Conservation (phyloP, 345 rosid genomes). For the Linum tenue region DNA sequence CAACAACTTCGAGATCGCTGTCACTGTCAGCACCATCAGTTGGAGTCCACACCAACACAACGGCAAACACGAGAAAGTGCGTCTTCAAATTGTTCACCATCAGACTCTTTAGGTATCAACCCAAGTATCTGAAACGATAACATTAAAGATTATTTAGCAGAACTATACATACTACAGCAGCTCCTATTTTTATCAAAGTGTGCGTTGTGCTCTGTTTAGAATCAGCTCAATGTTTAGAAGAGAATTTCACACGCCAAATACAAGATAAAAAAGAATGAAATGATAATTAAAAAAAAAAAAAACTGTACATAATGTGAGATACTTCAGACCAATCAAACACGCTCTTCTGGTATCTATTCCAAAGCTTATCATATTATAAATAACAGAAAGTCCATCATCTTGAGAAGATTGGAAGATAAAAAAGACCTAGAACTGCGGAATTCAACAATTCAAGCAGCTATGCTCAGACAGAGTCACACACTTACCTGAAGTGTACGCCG, state of each 20-base stretch:
- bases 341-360: too few relatives aligned
- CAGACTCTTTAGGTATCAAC: conserved; percentile 70
- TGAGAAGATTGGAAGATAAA: neutral
- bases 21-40: conserved; percentile 84
- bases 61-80: conserved; percentile 89
- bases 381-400: neutral
- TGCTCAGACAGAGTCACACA: neutral
- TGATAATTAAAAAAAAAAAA: too few relatives aligned
- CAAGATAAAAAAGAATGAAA: neutral
- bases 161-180: neutral
- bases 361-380: too few relatives aligned
- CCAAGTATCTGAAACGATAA: conserved; percentile 48
- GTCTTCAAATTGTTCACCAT: conserved; percentile 77
- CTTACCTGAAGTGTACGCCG: conserved; percentile 69
- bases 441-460: neutral
- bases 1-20: conserved; percentile 97
- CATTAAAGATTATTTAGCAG: neutral
- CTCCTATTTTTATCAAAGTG: neutral
- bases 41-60: conserved; percentile 76
- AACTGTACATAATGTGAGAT: too few relatives aligned
- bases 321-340: too few relatives aligned
- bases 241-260: neutral
- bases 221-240: neutral
- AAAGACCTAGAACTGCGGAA: neutral
- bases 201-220: neutral